Percentiles rank a stretch among this genome's conserved stretches.
Evolutionary conservation across 2,329 filamentous ascomycete genomes (phyloP).

Genomic region (Neonectria coccinea): DNA sequence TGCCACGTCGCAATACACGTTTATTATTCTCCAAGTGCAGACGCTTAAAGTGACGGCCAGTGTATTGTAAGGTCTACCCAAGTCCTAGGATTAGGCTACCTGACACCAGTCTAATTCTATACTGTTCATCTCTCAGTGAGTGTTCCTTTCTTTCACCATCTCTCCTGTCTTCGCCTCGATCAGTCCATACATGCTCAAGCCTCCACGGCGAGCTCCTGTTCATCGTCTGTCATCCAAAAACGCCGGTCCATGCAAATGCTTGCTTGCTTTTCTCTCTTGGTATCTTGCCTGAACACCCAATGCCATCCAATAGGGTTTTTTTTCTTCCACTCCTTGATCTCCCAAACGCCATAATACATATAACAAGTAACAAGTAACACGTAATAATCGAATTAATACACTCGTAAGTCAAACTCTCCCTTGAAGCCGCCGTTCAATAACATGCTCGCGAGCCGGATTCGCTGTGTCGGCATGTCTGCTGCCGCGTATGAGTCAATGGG

Average conservation of each 20-base stretch:
- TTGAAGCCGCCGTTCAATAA: slow-evolving; percentile 75
- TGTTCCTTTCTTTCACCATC: neutral
- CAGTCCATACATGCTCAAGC: slow-evolving; percentile 31
- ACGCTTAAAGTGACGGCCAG: neutral
- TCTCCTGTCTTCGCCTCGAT: neutral
- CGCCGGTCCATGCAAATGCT: slow-evolving; percentile 36
- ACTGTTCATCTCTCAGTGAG: neutral
- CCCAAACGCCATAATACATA: slow-evolving; percentile 38
- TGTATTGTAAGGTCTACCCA: neutral
- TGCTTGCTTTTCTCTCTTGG: slow-evolving; percentile 31
- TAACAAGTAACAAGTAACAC: slow-evolving; percentile 22
- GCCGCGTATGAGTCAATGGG: slow-evolving; percentile 63
- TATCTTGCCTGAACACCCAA: slow-evolving; percentile 41
- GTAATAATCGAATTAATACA: slow-evolving; percentile 46
- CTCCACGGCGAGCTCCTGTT: slow-evolving; percentile 26
- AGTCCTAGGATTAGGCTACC: neutral
- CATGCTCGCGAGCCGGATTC: slow-evolving; percentile 72
- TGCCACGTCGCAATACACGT: neutral
- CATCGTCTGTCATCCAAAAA: slow-evolving; percentile 32
- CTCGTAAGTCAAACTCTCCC: slow-evolving; percentile 66
- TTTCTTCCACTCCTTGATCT: slow-evolving; percentile 22
- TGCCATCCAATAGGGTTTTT: slow-evolving; percentile 29
- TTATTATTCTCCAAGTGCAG: no score
- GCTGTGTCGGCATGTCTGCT: slow-evolving; percentile 68
- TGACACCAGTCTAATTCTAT: neutral